phyloP scores from a whole-genome alignment of 2,329 filamentous ascomycete genomes.

The Epichloe sylvatica region DNA sequence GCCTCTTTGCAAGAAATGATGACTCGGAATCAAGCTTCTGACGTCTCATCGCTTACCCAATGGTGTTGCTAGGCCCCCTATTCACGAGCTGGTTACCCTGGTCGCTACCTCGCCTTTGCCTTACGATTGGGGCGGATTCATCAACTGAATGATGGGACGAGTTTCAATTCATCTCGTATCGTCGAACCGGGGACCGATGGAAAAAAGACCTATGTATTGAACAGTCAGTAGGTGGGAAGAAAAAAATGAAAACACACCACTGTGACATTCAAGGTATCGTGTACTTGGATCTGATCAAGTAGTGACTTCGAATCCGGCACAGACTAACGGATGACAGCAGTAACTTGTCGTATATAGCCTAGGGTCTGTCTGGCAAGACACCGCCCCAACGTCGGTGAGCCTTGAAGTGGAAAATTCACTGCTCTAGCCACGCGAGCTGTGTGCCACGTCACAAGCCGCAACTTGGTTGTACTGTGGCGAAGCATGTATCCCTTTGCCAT shows the following conservation, averaged over 20 bases:
- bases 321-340: constrained; percentile 9
- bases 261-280: constrained; percentile 10
- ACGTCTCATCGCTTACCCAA: neutral
- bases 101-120: neutral
- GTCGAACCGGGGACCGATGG: neutral
- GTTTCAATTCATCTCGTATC: neutral
- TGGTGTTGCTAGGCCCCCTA: neutral
- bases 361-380: constrained; percentile 1
- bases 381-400: constrained; percentile 10
- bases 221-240: neutral
- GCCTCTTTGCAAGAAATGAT: neutral
- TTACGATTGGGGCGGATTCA: neutral
- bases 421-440: constrained; percentile 20
- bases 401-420: constrained; percentile 7
- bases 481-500: constrained; percentile 14
- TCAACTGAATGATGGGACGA: neutral
- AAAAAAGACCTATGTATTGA: neutral
- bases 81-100: neutral
- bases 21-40: neutral
- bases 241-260: neutral
- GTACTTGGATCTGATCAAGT: constrained; percentile 14
- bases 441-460: constrained; percentile 29
- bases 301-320: constrained; percentile 13
- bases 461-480: constrained; percentile 21
- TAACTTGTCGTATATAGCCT: neutral